These are phyloP conservation scores for Aspergillus avenaceus DNA, from an alignment of 495 filamentous ascomycete genomes.

Conservation along the genomic window DNA sequence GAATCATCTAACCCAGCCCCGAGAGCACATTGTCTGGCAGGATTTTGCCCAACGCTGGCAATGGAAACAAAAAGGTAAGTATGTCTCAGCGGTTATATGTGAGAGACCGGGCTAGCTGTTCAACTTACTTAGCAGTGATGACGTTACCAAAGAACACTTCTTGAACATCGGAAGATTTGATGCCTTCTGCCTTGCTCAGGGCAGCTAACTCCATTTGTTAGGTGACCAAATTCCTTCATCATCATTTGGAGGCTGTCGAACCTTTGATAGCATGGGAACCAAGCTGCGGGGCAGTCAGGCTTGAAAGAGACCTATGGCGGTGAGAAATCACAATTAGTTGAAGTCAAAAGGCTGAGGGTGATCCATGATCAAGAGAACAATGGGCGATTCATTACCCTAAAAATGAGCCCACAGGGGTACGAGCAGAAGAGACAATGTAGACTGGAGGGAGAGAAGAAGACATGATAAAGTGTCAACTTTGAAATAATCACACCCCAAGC, in stretches of 20 bases:
- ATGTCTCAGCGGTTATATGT: background rate
- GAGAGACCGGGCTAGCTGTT: background rate
- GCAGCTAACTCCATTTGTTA: slow-evolving; percentile 55
- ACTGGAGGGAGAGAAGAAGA: slow-evolving; percentile 68
- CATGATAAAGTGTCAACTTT: slow-evolving; percentile 33
- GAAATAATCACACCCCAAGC: too few species aligned
- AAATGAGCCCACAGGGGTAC: slow-evolving; percentile 91
- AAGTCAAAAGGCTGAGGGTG: too few species aligned
- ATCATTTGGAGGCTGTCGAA: slow-evolving; percentile 29
- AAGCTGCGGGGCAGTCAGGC: slow-evolving; percentile 78
- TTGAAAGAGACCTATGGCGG: slow-evolving; percentile 67
- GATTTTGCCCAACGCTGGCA: slow-evolving; percentile 87
- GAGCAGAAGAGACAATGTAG: slow-evolving; percentile 89
- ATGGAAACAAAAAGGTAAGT: background rate
- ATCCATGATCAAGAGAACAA: background rate
- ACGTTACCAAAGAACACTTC: slow-evolving; percentile 99
- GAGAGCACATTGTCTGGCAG: slow-evolving; percentile 89
- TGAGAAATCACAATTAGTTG: background rate
- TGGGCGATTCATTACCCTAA: slow-evolving; percentile 64
- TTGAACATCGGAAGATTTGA: slow-evolving; percentile 82
- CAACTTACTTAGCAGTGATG: slow-evolving; percentile 80
- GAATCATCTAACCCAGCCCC: slow-evolving; percentile 74
- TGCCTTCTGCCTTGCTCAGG: slow-evolving; percentile 74
- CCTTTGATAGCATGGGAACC: slow-evolving; percentile 91
- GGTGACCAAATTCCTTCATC: slow-evolving; percentile 4